Evolutionary conservation across 352 stramenopile species (phyloP).

Genomic region (Discostella stelligera): DNA sequence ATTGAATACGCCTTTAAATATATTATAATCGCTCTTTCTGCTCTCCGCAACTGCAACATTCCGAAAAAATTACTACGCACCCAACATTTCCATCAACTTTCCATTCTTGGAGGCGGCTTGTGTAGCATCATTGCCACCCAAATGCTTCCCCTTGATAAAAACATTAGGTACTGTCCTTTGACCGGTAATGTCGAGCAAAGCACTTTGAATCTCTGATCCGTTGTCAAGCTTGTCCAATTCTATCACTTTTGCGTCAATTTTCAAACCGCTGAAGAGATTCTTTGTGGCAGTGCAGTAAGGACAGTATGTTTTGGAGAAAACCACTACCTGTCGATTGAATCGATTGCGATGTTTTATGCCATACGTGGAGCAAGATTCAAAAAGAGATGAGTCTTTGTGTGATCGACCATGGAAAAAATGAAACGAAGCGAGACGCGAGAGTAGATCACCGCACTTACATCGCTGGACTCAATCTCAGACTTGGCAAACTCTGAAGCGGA

Average conservation of each 20-base stretch:
- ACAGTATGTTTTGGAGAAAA: slow-evolving; percentile 93
- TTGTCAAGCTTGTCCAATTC: slow-evolving; percentile 83
- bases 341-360: background rate
- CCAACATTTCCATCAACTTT: slow-evolving; percentile 88
- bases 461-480: slow-evolving; percentile 58
- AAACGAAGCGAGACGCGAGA: background rate
- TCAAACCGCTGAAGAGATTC: slow-evolving; percentile 71
- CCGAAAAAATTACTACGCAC: background rate
- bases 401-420: background rate
- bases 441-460: background rate
- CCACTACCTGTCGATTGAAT: slow-evolving; percentile 78
- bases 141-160: slow-evolving; percentile 93
- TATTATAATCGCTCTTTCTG: no score
- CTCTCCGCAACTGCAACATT: no score
- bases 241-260: slow-evolving; percentile 57
- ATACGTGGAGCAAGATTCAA: background rate
- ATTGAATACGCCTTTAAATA: background rate
- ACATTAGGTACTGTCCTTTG: slow-evolving; percentile 97
- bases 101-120: slow-evolving; percentile 86
- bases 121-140: slow-evolving; percentile 94
- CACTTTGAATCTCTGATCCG: slow-evolving; percentile 89
- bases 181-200: slow-evolving; percentile 88
- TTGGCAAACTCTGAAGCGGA: slow-evolving; percentile 55
- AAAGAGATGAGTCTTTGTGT: background rate
- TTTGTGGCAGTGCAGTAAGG: slow-evolving; percentile 90